Evolutionary conservation across 108 stramenopile species (phyloP).

Genomic region (Cyclotella choctawhatcheeana): DNA sequence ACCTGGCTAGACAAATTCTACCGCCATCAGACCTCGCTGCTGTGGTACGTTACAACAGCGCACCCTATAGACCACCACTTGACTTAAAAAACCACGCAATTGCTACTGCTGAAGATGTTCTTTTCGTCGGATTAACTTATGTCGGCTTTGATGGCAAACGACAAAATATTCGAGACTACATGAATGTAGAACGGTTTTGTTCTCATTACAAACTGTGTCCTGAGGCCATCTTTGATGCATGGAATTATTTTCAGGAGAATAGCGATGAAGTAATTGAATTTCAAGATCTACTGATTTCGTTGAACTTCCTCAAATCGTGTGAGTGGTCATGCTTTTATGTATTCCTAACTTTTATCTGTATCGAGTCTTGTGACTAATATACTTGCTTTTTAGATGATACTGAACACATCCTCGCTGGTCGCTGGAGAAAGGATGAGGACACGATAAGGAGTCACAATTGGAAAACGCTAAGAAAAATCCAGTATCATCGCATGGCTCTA

Average conservation of each 20-base stretch:
- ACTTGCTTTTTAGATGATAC: constrained; percentile 3
- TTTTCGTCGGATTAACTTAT: constrained; percentile 4
- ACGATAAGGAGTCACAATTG: neutral
- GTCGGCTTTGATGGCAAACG: neutral
- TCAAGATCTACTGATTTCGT: neutral
- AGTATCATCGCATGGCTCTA: neutral
- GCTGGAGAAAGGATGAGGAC: constrained; percentile 2
- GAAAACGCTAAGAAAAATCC: neutral
- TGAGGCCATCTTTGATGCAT: neutral
- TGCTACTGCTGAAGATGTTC: neutral
- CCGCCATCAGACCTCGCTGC: constrained; percentile 5
- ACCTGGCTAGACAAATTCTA: neutral
- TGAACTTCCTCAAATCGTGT: constrained; percentile 10
- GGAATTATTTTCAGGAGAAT: neutral
- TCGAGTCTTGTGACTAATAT: neutral
- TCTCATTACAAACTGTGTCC: neutral
- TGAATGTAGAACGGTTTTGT: neutral
- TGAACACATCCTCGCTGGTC: neutral
- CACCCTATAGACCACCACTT: constrained; percentile 1
- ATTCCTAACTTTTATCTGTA: too few species aligned
- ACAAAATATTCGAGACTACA: neutral
- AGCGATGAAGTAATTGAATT: neutral
- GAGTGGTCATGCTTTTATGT: too few species aligned
- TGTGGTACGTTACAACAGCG: neutral
- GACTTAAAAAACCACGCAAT: neutral